Percentiles rank a stretch among this genome's conserved stretches.
These are phyloP conservation scores for Suillus variegatus DNA, from an alignment of 768 basidiomycete genomes.

Conservation along the genomic window DNA sequence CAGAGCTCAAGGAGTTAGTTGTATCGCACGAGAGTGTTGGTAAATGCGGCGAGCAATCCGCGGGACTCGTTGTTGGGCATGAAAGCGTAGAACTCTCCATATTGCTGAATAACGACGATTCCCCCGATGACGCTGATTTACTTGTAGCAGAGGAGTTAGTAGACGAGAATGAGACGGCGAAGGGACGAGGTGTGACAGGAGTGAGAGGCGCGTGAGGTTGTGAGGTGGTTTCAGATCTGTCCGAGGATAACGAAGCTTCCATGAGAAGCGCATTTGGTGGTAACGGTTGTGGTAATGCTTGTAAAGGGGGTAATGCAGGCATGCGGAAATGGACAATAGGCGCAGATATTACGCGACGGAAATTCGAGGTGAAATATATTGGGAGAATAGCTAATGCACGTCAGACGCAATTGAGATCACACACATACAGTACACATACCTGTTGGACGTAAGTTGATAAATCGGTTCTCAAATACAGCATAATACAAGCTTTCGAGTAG, in stretches of 20 bases:
- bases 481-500: constrained; percentile 66
- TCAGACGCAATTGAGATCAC: constrained; percentile 1
- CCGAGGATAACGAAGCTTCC: constrained; percentile 22
- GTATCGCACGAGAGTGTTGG: constrained; percentile 3
- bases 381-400: constrained; percentile 57
- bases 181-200: constrained; percentile 33
- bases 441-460: constrained; percentile 71
- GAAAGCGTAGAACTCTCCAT: constrained; percentile 29
- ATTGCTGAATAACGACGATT: constrained; percentile 31
- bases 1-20: neutral
- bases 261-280: constrained; percentile 27
- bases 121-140: constrained; percentile 34
- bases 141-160: constrained; percentile 38
- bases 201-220: constrained; percentile 18
- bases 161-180: constrained; percentile 57
- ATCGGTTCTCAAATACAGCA: constrained; percentile 68
- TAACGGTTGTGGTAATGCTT: constrained; percentile 39
- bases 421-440: constrained; percentile 40
- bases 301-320: constrained; percentile 68
- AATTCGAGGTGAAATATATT: constrained; percentile 70
- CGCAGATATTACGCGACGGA: constrained; percentile 61
- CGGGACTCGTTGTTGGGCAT: constrained; percentile 20
- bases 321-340: constrained; percentile 66
- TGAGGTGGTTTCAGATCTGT: constrained; percentile 24
- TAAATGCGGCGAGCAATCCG: constrained; percentile 24